A percentile compares a stretch with the other conserved stretches of the same genome.
Conservation (phyloP, 208 protist genomes). For the Phytomonas serpens region DNA sequence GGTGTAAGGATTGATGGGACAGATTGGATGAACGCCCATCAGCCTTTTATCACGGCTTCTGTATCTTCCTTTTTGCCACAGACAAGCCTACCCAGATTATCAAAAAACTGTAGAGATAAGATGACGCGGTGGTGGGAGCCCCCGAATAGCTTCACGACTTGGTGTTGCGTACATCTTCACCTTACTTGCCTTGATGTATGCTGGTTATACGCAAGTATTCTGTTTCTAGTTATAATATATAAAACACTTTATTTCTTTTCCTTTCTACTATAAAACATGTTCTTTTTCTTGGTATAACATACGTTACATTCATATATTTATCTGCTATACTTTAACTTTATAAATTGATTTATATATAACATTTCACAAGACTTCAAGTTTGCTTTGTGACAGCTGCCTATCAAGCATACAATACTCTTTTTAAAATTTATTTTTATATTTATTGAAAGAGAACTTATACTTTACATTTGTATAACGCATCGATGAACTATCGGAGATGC, state of each 20-base stretch:
- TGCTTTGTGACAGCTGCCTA: neutral
- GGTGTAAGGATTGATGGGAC: neutral
- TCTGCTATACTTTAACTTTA: neutral
- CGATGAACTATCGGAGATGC: constrained; percentile 1
- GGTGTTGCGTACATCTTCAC: neutral
- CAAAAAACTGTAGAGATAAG: neutral
- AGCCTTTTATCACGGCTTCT: neutral
- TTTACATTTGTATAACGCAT: constrained; percentile 1
- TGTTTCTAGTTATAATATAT: neutral
- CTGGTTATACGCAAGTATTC: neutral
- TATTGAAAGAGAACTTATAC: neutral
- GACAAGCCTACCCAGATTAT: neutral
- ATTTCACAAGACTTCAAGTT: neutral
- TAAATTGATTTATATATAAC: constrained; percentile 2
- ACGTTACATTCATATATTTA: neutral
- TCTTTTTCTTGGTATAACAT: neutral
- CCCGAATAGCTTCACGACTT: neutral
- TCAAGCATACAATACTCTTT: neutral
- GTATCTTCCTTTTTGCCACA: neutral
- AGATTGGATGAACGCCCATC: neutral
- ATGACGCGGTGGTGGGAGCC: neutral
- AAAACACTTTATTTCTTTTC: constrained; percentile 2
- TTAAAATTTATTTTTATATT: constrained; percentile 1
- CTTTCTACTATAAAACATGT: neutral
- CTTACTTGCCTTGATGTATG: neutral